Percentiles rank a stretch among this genome's conserved stretches.
These are phyloP conservation scores for Funneliformis caledonium DNA, from an alignment of 371 early-diverging fungal genomes.

Conservation along the genomic window DNA sequence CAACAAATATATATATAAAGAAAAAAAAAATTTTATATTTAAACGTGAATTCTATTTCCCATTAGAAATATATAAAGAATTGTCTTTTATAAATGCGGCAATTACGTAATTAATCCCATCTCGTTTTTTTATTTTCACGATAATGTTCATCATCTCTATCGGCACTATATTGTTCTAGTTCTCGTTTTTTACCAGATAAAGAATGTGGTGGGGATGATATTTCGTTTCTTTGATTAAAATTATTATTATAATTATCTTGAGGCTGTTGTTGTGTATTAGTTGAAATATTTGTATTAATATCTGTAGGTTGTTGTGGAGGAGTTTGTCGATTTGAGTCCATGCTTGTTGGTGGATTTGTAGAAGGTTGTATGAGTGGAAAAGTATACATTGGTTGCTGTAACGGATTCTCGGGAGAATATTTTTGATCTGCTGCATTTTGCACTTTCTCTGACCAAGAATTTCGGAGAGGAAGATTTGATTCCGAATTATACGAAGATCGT, in stretches of 20 bases:
- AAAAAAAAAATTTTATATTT: no score
- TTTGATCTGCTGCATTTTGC: background rate
- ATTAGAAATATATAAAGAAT: no score
- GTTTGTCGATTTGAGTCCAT: no score
- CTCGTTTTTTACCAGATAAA: background rate
- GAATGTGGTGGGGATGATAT: background rate
- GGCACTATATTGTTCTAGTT: background rate
- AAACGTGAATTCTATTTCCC: no score
- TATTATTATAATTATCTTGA: background rate
- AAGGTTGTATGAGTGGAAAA: no score
- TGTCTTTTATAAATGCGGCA: no score
- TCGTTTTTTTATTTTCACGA: slow-evolving; percentile 26
- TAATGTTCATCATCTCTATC: background rate
- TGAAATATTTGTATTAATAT: background rate
- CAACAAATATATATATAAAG: no score
- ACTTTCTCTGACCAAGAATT: background rate
- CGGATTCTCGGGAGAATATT: background rate
- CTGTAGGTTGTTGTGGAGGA: background rate
- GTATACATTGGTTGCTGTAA: background rate
- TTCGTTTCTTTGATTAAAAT: background rate
- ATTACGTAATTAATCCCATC: slow-evolving; percentile 5
- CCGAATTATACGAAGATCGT: background rate
- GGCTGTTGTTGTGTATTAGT: background rate
- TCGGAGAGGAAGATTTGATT: no score
- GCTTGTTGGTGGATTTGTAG: no score